These are phyloP conservation scores for Auricularia cornea DNA, from an alignment of 768 basidiomycete genomes.

Conservation along the genomic window DNA sequence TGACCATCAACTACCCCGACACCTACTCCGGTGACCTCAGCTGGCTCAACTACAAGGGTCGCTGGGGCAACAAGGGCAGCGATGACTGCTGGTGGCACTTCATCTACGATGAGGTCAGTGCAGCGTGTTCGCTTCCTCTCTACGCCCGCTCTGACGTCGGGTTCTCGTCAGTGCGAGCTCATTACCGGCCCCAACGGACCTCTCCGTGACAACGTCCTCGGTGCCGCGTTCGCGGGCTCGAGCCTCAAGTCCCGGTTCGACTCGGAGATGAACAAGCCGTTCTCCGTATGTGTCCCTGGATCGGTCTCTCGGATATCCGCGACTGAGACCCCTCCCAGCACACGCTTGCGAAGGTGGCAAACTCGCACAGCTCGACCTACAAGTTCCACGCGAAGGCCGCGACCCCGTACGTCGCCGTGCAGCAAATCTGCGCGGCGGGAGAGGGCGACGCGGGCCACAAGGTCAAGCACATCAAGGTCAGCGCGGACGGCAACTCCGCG, in stretches of 20 bases:
- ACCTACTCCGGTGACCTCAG: slow-evolving; percentile 1
- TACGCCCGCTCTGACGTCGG: background rate
- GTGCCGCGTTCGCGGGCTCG: background rate
- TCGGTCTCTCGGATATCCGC: background rate
- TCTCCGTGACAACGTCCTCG: slow-evolving; percentile 1
- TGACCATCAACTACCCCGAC: slow-evolving; percentile 7
- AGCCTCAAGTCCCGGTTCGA: background rate
- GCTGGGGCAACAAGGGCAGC: slow-evolving; percentile 5
- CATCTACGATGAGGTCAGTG: background rate
- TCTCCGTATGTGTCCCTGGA: slow-evolving; percentile 1
- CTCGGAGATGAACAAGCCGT: background rate
- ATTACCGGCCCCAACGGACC: slow-evolving; percentile 2
- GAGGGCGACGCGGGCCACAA: background rate
- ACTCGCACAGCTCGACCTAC: background rate
- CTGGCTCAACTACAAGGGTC: slow-evolving; percentile 6
- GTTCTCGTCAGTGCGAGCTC: background rate
- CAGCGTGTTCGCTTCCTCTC: background rate
- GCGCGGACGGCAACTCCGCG: background rate
- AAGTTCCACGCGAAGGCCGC: background rate
- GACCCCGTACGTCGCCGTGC: background rate
- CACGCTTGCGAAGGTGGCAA: slow-evolving; percentile 2
- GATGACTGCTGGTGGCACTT: slow-evolving; percentile 6
- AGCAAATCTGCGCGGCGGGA: slow-evolving; percentile 1
- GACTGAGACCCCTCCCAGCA: background rate
- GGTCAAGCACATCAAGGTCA: background rate